phyloP scores from a whole-genome alignment of 179 eudicot species.

The Spergularia azorica region DNA sequence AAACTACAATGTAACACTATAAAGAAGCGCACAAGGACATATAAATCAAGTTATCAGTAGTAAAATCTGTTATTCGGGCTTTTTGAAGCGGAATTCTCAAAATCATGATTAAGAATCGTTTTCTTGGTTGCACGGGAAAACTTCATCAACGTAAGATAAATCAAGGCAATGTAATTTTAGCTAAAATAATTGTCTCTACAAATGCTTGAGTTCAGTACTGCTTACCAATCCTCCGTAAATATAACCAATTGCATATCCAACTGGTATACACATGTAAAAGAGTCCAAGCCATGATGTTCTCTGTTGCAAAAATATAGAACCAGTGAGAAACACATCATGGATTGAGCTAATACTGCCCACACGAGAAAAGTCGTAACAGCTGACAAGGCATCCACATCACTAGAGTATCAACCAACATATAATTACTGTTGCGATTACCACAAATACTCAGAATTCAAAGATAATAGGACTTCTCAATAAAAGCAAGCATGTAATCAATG shows the following conservation, averaged over 20 bases:
- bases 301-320: slow-evolving; percentile 37
- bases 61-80: not conserved
- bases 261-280: slow-evolving; percentile 98
- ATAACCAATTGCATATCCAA: slow-evolving; percentile 90
- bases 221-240: slow-evolving; percentile 92
- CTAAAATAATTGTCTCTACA: not conserved
- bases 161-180: not conserved
- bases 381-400: too few relatives aligned
- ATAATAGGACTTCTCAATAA: too few relatives aligned
- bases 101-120: too few relatives aligned
- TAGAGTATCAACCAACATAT: too few relatives aligned
- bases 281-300: slow-evolving; percentile 93
- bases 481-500: too few relatives aligned
- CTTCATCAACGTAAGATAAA: not conserved
- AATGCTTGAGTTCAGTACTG: slow-evolving; percentile 2
- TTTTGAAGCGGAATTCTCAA: not conserved
- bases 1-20: not conserved
- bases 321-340: slow-evolving; percentile 2
- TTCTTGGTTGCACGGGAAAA: too few relatives aligned
- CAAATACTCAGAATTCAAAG: too few relatives aligned
- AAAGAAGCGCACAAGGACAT: slow-evolving; percentile 4
- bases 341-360: not conserved
- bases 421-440: too few relatives aligned
- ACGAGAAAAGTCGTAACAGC: not conserved
- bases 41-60: not conserved